A percentile compares a stretch with the other conserved stretches of the same genome.
Conservation (phyloP, 768 basidiomycete genomes). For the Coprinopsis marcescibilis region DNA sequence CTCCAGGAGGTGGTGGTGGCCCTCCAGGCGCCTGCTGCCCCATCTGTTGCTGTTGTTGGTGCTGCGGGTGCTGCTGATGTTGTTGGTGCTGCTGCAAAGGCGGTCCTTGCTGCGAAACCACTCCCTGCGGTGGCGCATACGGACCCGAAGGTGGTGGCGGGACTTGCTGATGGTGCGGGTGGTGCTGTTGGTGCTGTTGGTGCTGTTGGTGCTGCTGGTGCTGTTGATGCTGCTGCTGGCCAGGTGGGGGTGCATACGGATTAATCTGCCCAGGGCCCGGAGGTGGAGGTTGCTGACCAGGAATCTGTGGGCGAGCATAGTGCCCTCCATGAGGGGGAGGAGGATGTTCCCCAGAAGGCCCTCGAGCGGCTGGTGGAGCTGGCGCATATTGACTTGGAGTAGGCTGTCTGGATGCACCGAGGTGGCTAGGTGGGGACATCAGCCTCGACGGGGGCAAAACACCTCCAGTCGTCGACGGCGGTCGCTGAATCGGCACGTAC, state of each 20-base stretch:
- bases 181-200: slow-evolving; percentile 11
- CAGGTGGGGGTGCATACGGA: slow-evolving; percentile 41
- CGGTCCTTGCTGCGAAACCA: slow-evolving; percentile 11
- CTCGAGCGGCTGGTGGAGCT: slow-evolving; percentile 37
- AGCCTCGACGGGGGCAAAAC: slow-evolving; percentile 32
- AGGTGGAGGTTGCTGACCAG: slow-evolving; percentile 16
- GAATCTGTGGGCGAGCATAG: slow-evolving; percentile 10
- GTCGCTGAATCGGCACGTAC: slow-evolving; percentile 21
- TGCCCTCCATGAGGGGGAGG: slow-evolving; percentile 28
- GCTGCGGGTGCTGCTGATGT: not conserved
- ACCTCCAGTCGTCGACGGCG: slow-evolving; percentile 18
- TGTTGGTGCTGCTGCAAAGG: not conserved
- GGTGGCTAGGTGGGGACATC: slow-evolving; percentile 30
- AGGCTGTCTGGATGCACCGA: slow-evolving; percentile 33
- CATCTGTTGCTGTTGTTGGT: not conserved
- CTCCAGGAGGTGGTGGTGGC: slow-evolving; percentile 23
- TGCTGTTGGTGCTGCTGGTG: slow-evolving; percentile 15
- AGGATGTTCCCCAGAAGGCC: slow-evolving; percentile 35
- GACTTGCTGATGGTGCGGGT: slow-evolving; percentile 16
- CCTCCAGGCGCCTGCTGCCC: not conserved
- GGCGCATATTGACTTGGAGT: slow-evolving; percentile 46
- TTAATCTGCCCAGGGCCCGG: slow-evolving; percentile 17
- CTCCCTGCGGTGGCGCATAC: slow-evolving; percentile 14
- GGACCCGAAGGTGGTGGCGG: slow-evolving; percentile 19
- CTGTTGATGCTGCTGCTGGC: slow-evolving; percentile 16